These are phyloP conservation scores for Ceratocystiopsis minuta DNA, from an alignment of 2,329 filamentous ascomycete species.

Conservation along the genomic window DNA sequence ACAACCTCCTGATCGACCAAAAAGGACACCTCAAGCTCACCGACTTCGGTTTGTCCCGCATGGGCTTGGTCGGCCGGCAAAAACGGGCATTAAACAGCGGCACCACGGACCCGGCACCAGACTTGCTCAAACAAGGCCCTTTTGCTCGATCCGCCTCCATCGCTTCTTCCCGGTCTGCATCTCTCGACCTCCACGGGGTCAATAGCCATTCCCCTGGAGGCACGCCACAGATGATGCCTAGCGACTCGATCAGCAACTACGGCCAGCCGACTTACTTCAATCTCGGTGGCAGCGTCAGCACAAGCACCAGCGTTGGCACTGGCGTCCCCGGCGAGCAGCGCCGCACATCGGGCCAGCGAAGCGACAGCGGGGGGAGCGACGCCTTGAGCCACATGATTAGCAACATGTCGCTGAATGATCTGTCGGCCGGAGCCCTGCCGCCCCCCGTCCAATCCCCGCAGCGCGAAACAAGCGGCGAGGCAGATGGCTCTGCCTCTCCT, in stretches of 20 bases:
- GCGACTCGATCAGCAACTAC: slow-evolving; percentile 42
- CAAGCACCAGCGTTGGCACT: slow-evolving; percentile 12
- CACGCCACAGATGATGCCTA: slow-evolving; percentile 77
- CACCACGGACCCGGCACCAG: slow-evolving; percentile 67
- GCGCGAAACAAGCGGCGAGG: slow-evolving; percentile 54
- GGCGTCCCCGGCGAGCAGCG: slow-evolving; percentile 33
- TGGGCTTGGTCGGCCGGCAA: slow-evolving; percentile 92
- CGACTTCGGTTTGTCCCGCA: slow-evolving; percentile 89
- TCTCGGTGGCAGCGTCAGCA: slow-evolving; percentile 25
- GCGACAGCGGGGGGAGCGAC: slow-evolving; percentile 85
- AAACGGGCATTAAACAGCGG: slow-evolving; percentile 73
- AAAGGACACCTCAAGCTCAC: slow-evolving; percentile 94
- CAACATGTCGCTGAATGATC: slow-evolving; percentile 56
- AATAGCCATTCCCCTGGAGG: slow-evolving; percentile 55
- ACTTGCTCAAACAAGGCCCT: slow-evolving; percentile 79
- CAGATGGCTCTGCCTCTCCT: slow-evolving; percentile 50
- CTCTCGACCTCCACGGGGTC: slow-evolving; percentile 59
- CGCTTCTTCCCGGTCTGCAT: slow-evolving; percentile 79
- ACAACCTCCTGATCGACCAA: slow-evolving; percentile 92
- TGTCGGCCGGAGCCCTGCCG: slow-evolving; percentile 21
- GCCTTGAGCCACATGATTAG: slow-evolving; percentile 66
- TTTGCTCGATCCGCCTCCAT: slow-evolving; percentile 76
- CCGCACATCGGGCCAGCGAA: slow-evolving; percentile 64
- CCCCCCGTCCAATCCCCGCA: slow-evolving; percentile 38
- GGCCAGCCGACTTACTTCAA: slow-evolving; percentile 88